Base-by-base conservation (phyloP, 140 eudicot species). In the Eryngium alpinum region DNA sequence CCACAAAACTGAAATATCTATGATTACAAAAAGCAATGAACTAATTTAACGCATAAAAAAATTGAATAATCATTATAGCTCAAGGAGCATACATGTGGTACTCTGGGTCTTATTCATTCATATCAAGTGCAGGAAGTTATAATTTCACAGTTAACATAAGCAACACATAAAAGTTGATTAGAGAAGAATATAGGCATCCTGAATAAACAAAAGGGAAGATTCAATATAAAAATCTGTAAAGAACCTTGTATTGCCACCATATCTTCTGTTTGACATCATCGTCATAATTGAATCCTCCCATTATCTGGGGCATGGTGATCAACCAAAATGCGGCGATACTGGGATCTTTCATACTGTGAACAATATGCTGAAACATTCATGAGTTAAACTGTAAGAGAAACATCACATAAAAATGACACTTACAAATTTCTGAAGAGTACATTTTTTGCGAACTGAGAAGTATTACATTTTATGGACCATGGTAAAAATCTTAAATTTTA, bases 281-380 rank as follows among this genome's bases (percentile, higher is more conserved):
- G 52, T 95, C 99, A 73, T 84, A 92, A 28, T 91, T 89, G 77
- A 95, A 81, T 76, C 97, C 99, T 77, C 97, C 99, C 89, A 95
- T 86, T 70, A 95, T 90, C 85, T 95, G 95, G 38, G 99, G 99
- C 89, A 95, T 86, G 10, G 99, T 87, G 44, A 95, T 85, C 86
- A 95, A 81, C 99, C 97, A 95, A 89, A 95, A 95, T 53, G 97
- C 97, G 84, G 95, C 99, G 85, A 95, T 95, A 85, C 95, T 95
- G 27, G 99, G 99, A 81, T 95, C 99, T 86, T 92, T 95, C 97
- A 95, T 95, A 85, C 97, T 95, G 81, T 89, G 81, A 77, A 88
- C 86, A 66, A 95, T 89, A 87, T 89, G 97, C 99, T 95, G 97
- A 84, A 88, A 86, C 17, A 70, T 19, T 69, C 38, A 63, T 60